Evolutionary conservation across 306 rosid species (phyloP).

Genomic region (Urtica urens): DNA sequence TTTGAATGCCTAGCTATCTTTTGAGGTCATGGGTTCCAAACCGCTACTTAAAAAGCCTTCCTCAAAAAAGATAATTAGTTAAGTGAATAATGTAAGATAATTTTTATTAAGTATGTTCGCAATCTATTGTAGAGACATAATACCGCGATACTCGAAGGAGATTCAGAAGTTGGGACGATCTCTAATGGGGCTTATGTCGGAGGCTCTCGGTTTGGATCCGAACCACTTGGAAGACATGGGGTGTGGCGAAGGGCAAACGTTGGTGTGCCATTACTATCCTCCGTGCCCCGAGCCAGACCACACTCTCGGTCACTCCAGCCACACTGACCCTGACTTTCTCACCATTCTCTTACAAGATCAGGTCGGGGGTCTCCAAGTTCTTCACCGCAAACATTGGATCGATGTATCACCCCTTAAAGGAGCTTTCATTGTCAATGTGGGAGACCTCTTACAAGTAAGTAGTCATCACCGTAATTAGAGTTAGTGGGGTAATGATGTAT

Average conservation of each 20-base stretch:
- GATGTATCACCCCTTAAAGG: conserved; percentile 4
- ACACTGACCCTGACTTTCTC: neutral
- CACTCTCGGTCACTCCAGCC: conserved; percentile 4
- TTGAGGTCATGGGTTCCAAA: no score
- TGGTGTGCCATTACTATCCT: conserved; percentile 10
- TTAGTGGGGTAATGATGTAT: no score
- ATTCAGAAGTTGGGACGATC: conserved; percentile 3
- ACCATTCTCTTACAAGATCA: conserved; percentile 12
- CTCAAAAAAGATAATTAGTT: no score
- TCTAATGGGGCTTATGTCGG: conserved; percentile 1
- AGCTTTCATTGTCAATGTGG: conserved; percentile 2
- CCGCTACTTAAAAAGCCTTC: no score
- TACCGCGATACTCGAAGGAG: neutral
- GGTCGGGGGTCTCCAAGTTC: conserved; percentile 8
- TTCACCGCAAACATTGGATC: conserved; percentile 4
- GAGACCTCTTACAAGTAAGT: conserved; percentile 7
- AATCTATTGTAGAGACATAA: conserved; percentile 8
- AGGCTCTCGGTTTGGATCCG: conserved; percentile 5
- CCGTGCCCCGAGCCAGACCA: conserved; percentile 6
- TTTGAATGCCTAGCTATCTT: no score
- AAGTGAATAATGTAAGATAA: no score
- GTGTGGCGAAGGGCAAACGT: conserved; percentile 3
- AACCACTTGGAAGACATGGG: neutral
- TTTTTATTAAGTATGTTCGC: no score
- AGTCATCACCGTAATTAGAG: no score